A percentile compares a stretch with the other conserved stretches of the same genome.
Conservation (phyloP, 1,284 basidiomycete genomes). For the Coniferiporia weirii region DNA sequence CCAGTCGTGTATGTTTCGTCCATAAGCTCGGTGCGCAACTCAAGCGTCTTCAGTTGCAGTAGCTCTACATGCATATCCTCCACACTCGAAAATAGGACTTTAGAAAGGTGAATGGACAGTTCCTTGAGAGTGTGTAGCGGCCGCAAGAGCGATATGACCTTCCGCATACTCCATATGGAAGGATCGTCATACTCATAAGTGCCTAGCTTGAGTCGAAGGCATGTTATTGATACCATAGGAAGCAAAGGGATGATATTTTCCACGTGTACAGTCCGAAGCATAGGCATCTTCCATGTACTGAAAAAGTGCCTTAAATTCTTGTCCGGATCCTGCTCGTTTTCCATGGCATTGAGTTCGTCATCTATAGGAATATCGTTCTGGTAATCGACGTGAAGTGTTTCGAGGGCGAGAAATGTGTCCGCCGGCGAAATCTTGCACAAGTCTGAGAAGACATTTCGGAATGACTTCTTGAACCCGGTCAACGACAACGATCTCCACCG, state of each 20-base stretch:
- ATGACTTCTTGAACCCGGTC: not conserved
- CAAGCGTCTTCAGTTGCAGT: too few species aligned
- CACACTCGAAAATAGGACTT: not conserved
- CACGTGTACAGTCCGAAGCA: not conserved
- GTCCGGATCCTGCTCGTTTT: not conserved
- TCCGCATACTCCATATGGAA: not conserved
- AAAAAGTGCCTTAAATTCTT: not conserved
- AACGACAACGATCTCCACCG: not conserved
- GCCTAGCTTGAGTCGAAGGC: not conserved
- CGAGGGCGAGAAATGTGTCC: not conserved
- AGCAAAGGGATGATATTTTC: not conserved
- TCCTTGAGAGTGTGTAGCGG: not conserved
- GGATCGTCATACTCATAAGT: not conserved
- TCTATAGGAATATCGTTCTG: not conserved
- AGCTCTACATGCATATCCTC: not conserved
- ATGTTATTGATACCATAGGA: not conserved
- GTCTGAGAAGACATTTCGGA: not conserved
- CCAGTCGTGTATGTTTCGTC: not conserved
- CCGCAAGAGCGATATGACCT: not conserved
- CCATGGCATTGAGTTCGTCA: not conserved
- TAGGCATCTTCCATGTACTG: not conserved
- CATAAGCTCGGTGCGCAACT: too few species aligned
- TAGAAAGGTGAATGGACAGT: not conserved
- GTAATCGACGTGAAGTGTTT: not conserved
- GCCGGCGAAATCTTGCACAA: too few species aligned